A percentile compares a stretch with the other conserved stretches of the same genome.
Evolutionary conservation across 2,329 filamentous ascomycete species (phyloP).

Genomic region (Hymenoscyphus albidus): DNA sequence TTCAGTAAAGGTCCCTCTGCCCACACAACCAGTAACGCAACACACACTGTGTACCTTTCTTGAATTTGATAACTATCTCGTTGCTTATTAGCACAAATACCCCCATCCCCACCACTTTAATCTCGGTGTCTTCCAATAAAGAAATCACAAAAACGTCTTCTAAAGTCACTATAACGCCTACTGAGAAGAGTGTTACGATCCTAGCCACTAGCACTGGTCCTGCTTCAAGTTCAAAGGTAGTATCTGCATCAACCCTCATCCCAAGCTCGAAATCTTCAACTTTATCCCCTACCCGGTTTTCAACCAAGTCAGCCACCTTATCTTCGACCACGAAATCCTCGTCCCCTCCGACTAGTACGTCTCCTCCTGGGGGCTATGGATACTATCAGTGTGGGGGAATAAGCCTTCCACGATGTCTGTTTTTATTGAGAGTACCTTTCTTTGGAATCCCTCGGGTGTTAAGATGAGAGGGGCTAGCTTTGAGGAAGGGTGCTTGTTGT

Average conservation of each 20-base stretch:
- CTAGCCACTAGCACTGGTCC: not conserved
- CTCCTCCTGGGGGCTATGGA: no score
- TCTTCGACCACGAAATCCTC: no score
- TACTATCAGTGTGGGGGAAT: not conserved
- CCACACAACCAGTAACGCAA: not conserved
- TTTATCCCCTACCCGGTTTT: not conserved
- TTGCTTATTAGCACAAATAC: not conserved
- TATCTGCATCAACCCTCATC: not conserved
- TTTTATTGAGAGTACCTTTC: not conserved
- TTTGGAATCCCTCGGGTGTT: not conserved
- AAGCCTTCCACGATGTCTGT: not conserved
- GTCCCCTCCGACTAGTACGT: no score
- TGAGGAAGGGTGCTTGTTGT: not conserved
- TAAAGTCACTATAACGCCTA: not conserved
- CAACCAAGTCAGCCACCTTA: no score
- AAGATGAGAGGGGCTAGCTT: not conserved
- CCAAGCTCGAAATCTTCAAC: not conserved
- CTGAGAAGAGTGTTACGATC: not conserved
- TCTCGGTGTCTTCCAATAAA: not conserved
- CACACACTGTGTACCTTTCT: not conserved
- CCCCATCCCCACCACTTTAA: not conserved
- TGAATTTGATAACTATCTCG: not conserved
- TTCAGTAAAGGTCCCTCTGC: not conserved
- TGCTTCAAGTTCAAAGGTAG: not conserved
- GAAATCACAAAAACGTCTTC: not conserved